These are phyloP conservation scores for Grigorovia yakushimaensis DNA, from an alignment of 805 yeast species.

Conservation along the genomic window DNA sequence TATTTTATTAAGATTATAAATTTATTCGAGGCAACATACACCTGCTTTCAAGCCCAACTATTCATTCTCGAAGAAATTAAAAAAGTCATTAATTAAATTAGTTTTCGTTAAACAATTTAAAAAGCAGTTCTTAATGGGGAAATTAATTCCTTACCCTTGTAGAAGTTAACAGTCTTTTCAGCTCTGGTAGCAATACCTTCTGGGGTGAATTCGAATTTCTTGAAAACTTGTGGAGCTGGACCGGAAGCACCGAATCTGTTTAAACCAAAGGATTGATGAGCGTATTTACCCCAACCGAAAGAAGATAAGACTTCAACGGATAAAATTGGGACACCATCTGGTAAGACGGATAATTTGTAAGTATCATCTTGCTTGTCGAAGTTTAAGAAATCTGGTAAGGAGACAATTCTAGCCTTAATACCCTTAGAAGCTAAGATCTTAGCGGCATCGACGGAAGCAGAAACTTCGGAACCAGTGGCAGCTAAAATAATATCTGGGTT, in stretches of 20 bases:
- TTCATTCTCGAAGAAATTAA: background rate
- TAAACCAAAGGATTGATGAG: conserved; percentile 94
- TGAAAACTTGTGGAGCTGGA: conserved; percentile 72
- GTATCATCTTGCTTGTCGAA: conserved; percentile 76
- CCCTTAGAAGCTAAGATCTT: conserved; percentile 46
- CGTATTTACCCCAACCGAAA: conserved; percentile 86
- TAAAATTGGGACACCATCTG: conserved; percentile 87
- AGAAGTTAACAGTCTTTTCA: conserved; percentile 65
- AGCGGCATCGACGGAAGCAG: conserved; percentile 72
- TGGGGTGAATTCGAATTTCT: conserved; percentile 80
- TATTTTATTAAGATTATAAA: too few species aligned
- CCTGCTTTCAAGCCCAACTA: too few species aligned
- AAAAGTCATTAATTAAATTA: background rate
- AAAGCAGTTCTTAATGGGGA: conserved; percentile 73
- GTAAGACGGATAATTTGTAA: conserved; percentile 79
- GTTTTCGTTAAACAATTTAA: conserved; percentile 1
- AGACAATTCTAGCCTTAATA: conserved; percentile 71
- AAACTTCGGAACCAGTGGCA: conserved; percentile 90
- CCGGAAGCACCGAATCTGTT: conserved; percentile 97
- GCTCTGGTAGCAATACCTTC: conserved; percentile 90
- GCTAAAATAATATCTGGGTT: conserved; percentile 66
- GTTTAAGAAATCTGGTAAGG: conserved; percentile 86
- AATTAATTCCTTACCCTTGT: conserved; percentile 59
- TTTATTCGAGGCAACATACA: too few species aligned
- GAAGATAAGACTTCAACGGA: conserved; percentile 91